phyloP scores from a whole-genome alignment of 2,329 filamentous ascomycete species.

The Scedosporium aurantiacum region DNA sequence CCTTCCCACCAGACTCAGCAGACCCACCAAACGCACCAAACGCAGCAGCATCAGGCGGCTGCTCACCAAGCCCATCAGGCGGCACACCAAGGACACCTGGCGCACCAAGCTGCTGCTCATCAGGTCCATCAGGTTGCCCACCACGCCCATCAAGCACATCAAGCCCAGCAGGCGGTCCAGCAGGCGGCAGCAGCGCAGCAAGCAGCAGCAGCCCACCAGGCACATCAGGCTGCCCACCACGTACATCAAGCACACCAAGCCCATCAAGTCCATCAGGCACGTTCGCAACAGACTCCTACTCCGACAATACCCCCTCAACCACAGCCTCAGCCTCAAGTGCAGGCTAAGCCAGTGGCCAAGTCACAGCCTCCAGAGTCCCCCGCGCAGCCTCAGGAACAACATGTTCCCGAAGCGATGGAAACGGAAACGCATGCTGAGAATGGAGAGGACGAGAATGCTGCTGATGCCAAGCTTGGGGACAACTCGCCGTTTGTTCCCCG shows the following conservation, averaged over 20 bases:
- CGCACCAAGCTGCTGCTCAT: conserved; percentile 5
- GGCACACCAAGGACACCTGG: conserved; percentile 4
- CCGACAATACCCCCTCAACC: conserved; percentile 14
- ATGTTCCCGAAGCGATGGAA: conserved; percentile 40
- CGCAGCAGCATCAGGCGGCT: conserved; percentile 10
- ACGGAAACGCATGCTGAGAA: conserved; percentile 37
- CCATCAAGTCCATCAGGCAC: conserved; percentile 15
- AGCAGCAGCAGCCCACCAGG: conserved; percentile 20
- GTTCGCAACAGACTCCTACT: conserved; percentile 20
- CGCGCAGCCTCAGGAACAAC: conserved; percentile 27
- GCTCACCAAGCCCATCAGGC: conserved; percentile 6
- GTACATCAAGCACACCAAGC: conserved; percentile 14
- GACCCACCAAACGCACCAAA: conserved; percentile 15
- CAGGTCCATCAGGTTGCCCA: conserved; percentile 7
- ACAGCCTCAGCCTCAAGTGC: conserved; percentile 17
- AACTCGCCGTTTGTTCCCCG: conserved; percentile 40
- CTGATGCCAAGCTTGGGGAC: conserved; percentile 37
- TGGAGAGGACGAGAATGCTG: conserved; percentile 30
- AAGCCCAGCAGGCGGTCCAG: conserved; percentile 6
- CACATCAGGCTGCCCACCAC: conserved; percentile 16
- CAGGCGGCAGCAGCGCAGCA: conserved; percentile 21
- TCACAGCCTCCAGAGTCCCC: conserved; percentile 17
- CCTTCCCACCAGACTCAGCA: conserved; percentile 14
- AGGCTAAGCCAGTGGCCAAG: conserved; percentile 13
- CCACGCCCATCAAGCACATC: conserved; percentile 7